Evolutionary conservation across 2,329 filamentous ascomycete genomes (phyloP), one percentile per base, ranked within the genome.

Genomic region (Colletotrichum tabaci): DNA sequence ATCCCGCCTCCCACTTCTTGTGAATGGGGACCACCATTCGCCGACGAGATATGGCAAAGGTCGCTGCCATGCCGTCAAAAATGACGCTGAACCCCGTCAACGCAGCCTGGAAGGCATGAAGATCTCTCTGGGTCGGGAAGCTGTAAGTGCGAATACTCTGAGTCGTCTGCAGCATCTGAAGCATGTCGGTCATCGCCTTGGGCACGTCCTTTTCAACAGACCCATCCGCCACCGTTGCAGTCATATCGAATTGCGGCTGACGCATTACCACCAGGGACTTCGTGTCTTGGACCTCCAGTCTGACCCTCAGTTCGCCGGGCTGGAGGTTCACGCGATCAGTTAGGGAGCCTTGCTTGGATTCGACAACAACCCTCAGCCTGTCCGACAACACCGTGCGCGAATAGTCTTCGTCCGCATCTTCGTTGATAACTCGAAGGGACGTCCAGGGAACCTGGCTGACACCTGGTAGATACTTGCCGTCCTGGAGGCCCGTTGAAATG

Each of bases 11-110:
- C 94, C 94, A 97, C 81, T 96, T 96, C 83, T 98, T 97, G 84
- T 97, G 93, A 75, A 98, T 96, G 0, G 94, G 94, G 18, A 97
- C 94, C 15, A 98, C 94, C 92, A 95, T 96, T 75, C 94, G 90
- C 60, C 94, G 90, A 40, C 95, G 91, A 1, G 95, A 91, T 74
- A 98, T 97, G 69, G 92, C 91, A 80, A 98, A 94, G 0, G 90
- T 91, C 9, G 88, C 86, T 7, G 94, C 94, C 63, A 93, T 82
- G 8, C 90, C 90, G 78, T 94, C 93, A 75, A 92, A 95, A 9
- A 93, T 83, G 18, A 98, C 94, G 35, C 86, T 86, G 80, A 93
- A 97, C 0, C 95, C 94, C 0, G 94, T 97, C 67, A 97, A 84
- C 3, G 94, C 93, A 60, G 87, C 85, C 79, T 98, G 90, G 80